A percentile compares a stretch with the other conserved stretches of the same genome.
Conservation (phyloP, 352 stramenopile genomes). For the Globisporangium apiculatum region DNA sequence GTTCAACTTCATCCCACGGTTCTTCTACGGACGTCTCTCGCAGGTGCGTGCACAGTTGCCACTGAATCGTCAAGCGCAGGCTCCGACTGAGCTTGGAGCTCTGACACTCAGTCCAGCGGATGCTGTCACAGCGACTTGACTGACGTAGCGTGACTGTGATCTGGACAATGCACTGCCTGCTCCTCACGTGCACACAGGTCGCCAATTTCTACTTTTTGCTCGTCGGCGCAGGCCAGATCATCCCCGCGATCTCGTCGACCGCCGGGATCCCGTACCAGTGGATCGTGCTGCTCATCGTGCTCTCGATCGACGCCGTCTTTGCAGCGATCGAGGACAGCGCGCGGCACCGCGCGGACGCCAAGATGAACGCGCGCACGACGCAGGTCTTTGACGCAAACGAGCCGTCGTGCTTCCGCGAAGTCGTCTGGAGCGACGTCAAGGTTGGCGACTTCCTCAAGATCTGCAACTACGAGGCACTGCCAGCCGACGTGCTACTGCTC, state of each 20-base stretch:
- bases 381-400: conserved; percentile 54
- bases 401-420: conserved; percentile 35
- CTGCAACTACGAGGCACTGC: conserved; percentile 80
- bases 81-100: too few species aligned
- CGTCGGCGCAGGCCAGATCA: conserved; percentile 80
- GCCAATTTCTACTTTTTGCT: conserved; percentile 90
- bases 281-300: conserved; percentile 79
- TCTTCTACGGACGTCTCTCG: conserved; percentile 81
- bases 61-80: too few species aligned
- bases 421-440: conserved; percentile 50
- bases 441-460: conserved; percentile 86
- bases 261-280: conserved; percentile 79
- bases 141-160: too few species aligned
- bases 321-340: conserved; percentile 80
- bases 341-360: conserved; percentile 64
- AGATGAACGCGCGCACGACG: conserved; percentile 71
- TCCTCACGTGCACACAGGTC: conserved; percentile 14
- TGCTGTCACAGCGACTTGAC: too few species aligned
- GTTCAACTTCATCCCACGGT: conserved; percentile 78
- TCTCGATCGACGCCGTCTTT: conserved; percentile 82
- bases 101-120: too few species aligned
- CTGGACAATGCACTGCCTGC: too few species aligned
- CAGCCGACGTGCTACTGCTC: conserved; percentile 74
- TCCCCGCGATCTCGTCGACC: conserved; percentile 83
- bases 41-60: conserved; percentile 23